Conservation (phyloP, 352 stramenopile genomes). For the Phytophthora brassicae region DNA sequence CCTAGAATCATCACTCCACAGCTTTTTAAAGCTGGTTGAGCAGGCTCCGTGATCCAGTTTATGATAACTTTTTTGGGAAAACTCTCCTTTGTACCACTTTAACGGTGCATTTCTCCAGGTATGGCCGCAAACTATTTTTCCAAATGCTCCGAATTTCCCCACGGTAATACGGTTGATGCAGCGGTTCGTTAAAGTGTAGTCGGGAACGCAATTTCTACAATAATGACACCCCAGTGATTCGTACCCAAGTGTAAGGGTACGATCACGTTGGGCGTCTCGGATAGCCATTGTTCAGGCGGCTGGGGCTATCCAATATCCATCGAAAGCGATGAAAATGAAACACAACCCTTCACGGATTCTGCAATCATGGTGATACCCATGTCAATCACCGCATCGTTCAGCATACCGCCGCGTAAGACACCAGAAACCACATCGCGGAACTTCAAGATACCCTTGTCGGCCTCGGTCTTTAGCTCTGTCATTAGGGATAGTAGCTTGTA, state of each 20-base stretch:
- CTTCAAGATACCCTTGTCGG: neutral
- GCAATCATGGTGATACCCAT: neutral
- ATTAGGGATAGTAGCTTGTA: neutral
- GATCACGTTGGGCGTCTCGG: neutral
- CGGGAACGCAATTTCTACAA: neutral
- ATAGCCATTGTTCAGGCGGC: neutral
- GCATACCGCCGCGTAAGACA: neutral
- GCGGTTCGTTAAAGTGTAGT: neutral
- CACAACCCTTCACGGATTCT: neutral
- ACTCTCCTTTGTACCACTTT: neutral
- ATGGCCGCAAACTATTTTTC: neutral
- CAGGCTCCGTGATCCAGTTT: neutral
- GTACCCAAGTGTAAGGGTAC: neutral
- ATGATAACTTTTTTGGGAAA: neutral
- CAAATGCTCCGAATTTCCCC: neutral
- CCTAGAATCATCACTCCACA: conserved; percentile 3
- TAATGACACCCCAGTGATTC: neutral
- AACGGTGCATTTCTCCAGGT: neutral
- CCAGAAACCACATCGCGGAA: neutral
- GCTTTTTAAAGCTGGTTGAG: neutral
- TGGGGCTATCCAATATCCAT: neutral
- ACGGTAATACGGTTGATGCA: neutral
- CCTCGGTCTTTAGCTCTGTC: neutral
- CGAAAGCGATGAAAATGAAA: neutral
- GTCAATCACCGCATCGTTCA: neutral